Evolutionary conservation across 2,329 filamentous ascomycete genomes (phyloP), one percentile per base, ranked within the genome.

Genomic region (Didymella lethalis): DNA sequence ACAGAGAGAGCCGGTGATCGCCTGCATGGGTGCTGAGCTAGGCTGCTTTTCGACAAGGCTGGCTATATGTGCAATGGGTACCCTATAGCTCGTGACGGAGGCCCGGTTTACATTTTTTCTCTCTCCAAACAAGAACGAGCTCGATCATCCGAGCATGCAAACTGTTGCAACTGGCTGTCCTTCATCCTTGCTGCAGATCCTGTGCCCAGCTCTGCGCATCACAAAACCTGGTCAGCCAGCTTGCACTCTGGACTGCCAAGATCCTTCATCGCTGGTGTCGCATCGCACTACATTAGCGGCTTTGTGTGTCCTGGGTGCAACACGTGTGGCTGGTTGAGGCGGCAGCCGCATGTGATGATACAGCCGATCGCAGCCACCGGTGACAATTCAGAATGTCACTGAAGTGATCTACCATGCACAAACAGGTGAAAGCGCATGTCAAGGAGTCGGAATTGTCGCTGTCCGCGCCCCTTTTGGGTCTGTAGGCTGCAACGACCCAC

Each of bases 1-100:
- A 48, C 4, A n/a, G 14, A 5, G 16, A 34, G 18, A 29, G 43
- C 20, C 28, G n/a, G 44, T 45, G 48, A 57, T 57, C 48, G 48
- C 23, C 48, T 10, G 1, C 31, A 48, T 38, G 47, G 54, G 32
- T 52, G 36, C 44, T 38, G 45, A 31, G 32, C 50, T 32, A 48
- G 56, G 14, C 29, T 16, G 31, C 32, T 28, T 31, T 11, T 25
- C 10, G 29, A 31, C 44, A 52, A 28, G 44, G 41, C 25, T 51
- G 8, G 40, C 52, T 43, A 20, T 29, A 28, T 25, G 50, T 47
- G 32, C 25, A 48, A 48, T 26, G 43, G 44, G 20, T 36, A 46
- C 43, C 16, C 41, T 38, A n/a, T 5, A 29, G n/a, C 16, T 31
- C 18, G 23, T 14, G 18, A 25, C 36, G 16, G 14, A 54, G 26